Evolutionary conservation across 2,329 filamentous ascomycete genomes (phyloP).

Genomic region (Arthroderma sp.): DNA sequence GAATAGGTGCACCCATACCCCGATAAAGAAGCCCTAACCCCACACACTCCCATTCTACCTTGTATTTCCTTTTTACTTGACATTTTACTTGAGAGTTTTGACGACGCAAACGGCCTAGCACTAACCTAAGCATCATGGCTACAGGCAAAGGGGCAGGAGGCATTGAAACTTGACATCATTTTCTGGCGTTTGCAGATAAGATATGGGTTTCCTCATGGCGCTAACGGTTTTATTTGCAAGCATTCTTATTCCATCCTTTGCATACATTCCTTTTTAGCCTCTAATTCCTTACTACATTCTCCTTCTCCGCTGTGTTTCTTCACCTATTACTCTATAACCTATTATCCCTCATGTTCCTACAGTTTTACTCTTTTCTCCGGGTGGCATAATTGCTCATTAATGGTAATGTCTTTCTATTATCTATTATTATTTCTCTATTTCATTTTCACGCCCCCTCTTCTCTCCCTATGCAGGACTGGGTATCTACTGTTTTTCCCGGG

Average conservation of each 20-base stretch:
- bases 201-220: slow-evolving; percentile 3
- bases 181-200: slow-evolving; percentile 6
- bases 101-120: slow-evolving; percentile 1
- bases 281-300: background rate
- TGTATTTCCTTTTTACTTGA: slow-evolving; percentile 2
- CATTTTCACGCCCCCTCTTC: background rate
- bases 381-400: slow-evolving; percentile 1
- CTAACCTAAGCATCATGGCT: slow-evolving; percentile 1
- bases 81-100: slow-evolving; percentile 1
- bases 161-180: slow-evolving; percentile 6
- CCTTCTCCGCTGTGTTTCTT: slow-evolving; percentile 2
- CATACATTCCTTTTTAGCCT: background rate
- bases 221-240: slow-evolving; percentile 2
- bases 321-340: background rate
- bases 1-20: background rate
- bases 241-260: background rate
- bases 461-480: background rate
- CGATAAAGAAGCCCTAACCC: background rate
- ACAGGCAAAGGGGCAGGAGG: slow-evolving; percentile 1
- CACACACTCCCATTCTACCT: background rate
- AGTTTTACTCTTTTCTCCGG: background rate
- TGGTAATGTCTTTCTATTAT: slow-evolving; percentile 6
- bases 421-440: background rate
- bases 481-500: background rate
- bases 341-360: background rate